Percentiles rank a stretch among this genome's conserved stretches.
Evolutionary conservation across 352 stramenopile species (phyloP).

Genomic region (Detonula confervacea): DNA sequence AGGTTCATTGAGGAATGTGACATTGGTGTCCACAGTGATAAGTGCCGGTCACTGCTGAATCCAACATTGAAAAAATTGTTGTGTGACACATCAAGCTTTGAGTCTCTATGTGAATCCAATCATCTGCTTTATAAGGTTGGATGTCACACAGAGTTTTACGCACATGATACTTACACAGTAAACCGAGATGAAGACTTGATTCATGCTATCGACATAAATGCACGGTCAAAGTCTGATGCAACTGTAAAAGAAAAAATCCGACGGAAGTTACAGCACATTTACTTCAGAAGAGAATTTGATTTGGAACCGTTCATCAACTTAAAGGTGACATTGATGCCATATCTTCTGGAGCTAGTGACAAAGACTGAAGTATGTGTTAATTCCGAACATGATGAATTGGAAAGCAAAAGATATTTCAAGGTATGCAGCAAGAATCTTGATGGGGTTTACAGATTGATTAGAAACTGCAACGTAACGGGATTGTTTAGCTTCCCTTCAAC

Average conservation of each 20-base stretch:
- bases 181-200: too few species aligned
- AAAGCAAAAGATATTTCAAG: background rate
- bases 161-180: constrained; percentile 1
- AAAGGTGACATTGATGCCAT: constrained; percentile 15
- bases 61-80: background rate
- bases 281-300: constrained; percentile 17
- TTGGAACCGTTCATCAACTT: constrained; percentile 7
- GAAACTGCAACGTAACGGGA: constrained; percentile 2
- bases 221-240: background rate
- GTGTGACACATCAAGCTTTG: background rate
- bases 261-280: constrained; percentile 8
- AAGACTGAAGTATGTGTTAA: background rate
- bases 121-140: background rate
- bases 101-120: background rate
- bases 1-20: background rate
- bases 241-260: constrained; percentile 1
- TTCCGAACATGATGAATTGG: background rate
- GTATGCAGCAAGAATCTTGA: background rate
- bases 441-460: background rate
- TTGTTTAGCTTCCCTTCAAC: background rate
- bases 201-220: constrained; percentile 24
- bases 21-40: background rate
- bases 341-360: constrained; percentile 25
- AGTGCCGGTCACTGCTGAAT: background rate
- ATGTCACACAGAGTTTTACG: background rate